A percentile compares a stretch with the other conserved stretches of the same genome.
Evolutionary conservation across 768 basidiomycete genomes (phyloP).

Genomic region (Mycena rebaudengoi): DNA sequence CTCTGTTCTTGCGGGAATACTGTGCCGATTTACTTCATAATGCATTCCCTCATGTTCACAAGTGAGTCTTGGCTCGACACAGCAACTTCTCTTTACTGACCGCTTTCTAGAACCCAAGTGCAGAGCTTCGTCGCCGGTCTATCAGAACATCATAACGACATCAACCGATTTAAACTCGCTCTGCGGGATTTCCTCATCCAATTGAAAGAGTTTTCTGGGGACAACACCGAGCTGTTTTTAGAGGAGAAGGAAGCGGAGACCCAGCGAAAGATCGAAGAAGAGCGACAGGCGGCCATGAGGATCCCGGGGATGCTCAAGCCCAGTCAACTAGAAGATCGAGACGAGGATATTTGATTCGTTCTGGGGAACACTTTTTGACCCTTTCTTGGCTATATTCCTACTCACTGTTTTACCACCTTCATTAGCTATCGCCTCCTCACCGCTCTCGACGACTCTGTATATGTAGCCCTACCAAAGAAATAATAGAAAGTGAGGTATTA

Average conservation of each 20-base stretch:
- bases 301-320: slow-evolving; percentile 99
- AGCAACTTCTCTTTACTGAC: slow-evolving; percentile 11
- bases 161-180: slow-evolving; percentile 91
- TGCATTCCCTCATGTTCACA: slow-evolving; percentile 93
- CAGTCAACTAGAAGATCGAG: slow-evolving; percentile 92
- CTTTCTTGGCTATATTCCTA: slow-evolving; percentile 36
- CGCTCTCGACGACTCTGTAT: slow-evolving; percentile 12
- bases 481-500: slow-evolving; percentile 24
- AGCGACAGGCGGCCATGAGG: slow-evolving; percentile 88
- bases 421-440: slow-evolving; percentile 31
- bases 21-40: slow-evolving; percentile 84
- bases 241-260: slow-evolving; percentile 95
- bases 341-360: slow-evolving; percentile 77
- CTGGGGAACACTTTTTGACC: slow-evolving; percentile 32
- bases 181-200: slow-evolving; percentile 98
- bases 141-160: slow-evolving; percentile 78
- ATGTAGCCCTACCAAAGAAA: slow-evolving; percentile 11
- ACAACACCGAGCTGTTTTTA: slow-evolving; percentile 90
- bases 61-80: slow-evolving; percentile 61
- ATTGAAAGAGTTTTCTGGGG: slow-evolving; percentile 96
- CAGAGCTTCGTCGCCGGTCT: slow-evolving; percentile 73
- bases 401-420: slow-evolving; percentile 37
- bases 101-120: slow-evolving; percentile 66
- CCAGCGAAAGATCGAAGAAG: slow-evolving; percentile 79
- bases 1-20: slow-evolving; percentile 84